Evolutionary conservation across 495 filamentous ascomycete species (phyloP).

Genomic region (Aspergillus heteromorphus): DNA sequence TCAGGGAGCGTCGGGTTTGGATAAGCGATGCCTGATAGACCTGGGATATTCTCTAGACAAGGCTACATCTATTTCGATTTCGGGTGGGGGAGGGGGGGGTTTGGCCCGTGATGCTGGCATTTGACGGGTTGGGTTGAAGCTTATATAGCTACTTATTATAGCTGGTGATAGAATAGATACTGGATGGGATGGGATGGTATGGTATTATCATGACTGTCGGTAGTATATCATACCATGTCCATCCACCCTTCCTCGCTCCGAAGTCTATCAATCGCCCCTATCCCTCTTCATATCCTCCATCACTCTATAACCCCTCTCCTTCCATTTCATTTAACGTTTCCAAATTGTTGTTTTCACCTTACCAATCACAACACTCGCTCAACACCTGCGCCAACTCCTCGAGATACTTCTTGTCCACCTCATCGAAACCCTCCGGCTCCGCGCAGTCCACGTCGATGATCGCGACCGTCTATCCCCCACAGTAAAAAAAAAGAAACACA

Average conservation of each 20-base stretch:
- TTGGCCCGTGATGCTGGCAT: background rate
- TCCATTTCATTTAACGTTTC: background rate
- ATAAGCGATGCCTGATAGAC: background rate
- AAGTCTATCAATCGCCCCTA: too few species aligned
- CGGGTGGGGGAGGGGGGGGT: too few species aligned
- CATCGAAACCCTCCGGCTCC: conserved; percentile 65
- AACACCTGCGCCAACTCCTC: conserved; percentile 66
- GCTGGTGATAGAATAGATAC: too few species aligned
- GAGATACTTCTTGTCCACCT: conserved; percentile 61
- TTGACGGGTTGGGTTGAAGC: background rate
- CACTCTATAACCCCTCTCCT: too few species aligned
- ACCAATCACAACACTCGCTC: conserved; percentile 69
- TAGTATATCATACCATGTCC: too few species aligned
- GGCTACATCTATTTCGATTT: background rate
- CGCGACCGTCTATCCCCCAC: conserved; percentile 63
- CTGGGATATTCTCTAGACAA: background rate
- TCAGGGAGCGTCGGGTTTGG: background rate
- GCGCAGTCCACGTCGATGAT: conserved; percentile 89
- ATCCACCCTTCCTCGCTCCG: too few species aligned
- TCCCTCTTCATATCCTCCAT: too few species aligned
- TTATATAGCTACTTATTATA: background rate
- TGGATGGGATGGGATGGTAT: too few species aligned
- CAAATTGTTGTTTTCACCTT: background rate
- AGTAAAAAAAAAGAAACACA: too few species aligned
- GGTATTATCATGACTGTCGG: too few species aligned